Percentiles rank a stretch among this genome's conserved stretches.
Conservation (phyloP, 768 basidiomycete species). For the Russula sp. region DNA sequence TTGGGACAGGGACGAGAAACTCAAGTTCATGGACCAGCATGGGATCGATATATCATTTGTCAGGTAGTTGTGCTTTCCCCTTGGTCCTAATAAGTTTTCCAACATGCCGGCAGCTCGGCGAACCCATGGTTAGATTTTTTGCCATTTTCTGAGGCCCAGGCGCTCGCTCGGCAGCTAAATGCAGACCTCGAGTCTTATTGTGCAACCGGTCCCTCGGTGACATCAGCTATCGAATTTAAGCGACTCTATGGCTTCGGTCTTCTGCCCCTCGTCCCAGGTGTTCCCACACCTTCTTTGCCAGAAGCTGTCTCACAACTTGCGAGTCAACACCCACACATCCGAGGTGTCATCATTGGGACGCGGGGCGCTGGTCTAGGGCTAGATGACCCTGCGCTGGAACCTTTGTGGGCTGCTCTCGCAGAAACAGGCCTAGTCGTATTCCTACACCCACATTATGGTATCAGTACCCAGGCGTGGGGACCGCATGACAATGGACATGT, state of each 20-base stretch:
- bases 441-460: slow-evolving; percentile 83
- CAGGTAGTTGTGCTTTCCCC: slow-evolving; percentile 39
- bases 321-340: slow-evolving; percentile 52
- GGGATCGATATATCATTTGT: slow-evolving; percentile 75
- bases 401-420: slow-evolving; percentile 76
- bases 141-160: slow-evolving; percentile 55
- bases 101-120: slow-evolving; percentile 49
- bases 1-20: slow-evolving; percentile 72
- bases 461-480: slow-evolving; percentile 70
- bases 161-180: slow-evolving; percentile 67
- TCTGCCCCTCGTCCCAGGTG: slow-evolving; percentile 70
- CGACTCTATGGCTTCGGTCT: slow-evolving; percentile 82
- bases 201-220: slow-evolving; percentile 48
- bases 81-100: not conserved
- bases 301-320: slow-evolving; percentile 63
- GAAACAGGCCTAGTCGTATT: slow-evolving; percentile 68
- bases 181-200: slow-evolving; percentile 76
- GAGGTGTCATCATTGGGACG: slow-evolving; percentile 78
- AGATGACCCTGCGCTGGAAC: slow-evolving; percentile 73
- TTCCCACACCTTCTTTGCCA: slow-evolving; percentile 50
- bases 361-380: slow-evolving; percentile 71
- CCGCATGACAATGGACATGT: slow-evolving; percentile 80
- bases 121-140: slow-evolving; percentile 94
- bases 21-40: slow-evolving; percentile 81
- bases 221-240: slow-evolving; percentile 38